Percentiles rank a stretch among this genome's conserved stretches.
Evolutionary conservation across 306 rosid species (phyloP).

Genomic region (Rosa rugosa): DNA sequence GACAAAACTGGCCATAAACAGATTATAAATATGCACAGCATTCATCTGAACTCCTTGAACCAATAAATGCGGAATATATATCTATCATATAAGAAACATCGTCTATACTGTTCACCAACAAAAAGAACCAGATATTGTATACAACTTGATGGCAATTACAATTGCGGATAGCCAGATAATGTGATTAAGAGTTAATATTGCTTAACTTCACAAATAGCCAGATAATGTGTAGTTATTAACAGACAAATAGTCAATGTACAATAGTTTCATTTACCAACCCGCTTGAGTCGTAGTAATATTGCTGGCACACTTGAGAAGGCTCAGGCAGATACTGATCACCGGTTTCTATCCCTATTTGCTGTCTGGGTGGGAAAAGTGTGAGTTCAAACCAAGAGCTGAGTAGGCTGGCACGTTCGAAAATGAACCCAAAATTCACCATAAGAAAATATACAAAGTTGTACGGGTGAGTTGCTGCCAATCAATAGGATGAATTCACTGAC

Average conservation of each 20-base stretch:
- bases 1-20: not conserved
- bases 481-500: conserved; percentile 40
- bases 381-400: conserved; percentile 36
- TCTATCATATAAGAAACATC: conserved; percentile 28
- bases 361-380: conserved; percentile 32
- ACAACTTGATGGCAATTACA: conserved; percentile 53
- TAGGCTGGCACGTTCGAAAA: conserved; percentile 32
- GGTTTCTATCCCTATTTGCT: conserved; percentile 20
- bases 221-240: conserved; percentile 33
- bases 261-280: conserved; percentile 40
- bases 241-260: conserved; percentile 67
- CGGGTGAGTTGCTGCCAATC: conserved; percentile 35
- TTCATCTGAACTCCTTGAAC: conserved; percentile 23
- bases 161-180: conserved; percentile 36
- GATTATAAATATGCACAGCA: not conserved
- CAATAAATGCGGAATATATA: conserved; percentile 20
- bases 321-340: conserved; percentile 26
- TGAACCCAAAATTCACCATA: conserved; percentile 45
- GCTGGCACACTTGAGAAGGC: conserved; percentile 34
- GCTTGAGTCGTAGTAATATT: conserved; percentile 9
- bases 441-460: conserved; percentile 46
- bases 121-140: conserved; percentile 19
- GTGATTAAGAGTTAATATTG: conserved; percentile 34
- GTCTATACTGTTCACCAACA: conserved; percentile 8
- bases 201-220: conserved; percentile 16